Base-by-base conservation (phyloP, 148 eudicot species). In the Fagopyrum tataricum region DNA sequence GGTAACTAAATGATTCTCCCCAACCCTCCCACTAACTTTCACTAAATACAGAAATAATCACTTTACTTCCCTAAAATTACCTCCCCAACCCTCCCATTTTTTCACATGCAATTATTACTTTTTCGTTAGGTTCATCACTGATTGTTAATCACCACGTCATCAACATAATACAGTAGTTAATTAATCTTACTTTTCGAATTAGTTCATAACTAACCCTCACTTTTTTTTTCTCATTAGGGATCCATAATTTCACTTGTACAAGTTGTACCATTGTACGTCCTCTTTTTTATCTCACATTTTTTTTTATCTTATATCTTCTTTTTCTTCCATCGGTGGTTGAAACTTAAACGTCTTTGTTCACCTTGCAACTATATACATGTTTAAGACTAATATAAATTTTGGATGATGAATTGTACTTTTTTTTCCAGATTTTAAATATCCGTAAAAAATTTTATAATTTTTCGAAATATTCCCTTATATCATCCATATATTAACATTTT, bases 1-100 rank as follows among this genome's bases (percentile, higher is more conserved):
- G 69, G 69, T 64, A 61, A n/a, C 23, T 21, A 11, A 64, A 31
- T 64, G 44, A 64, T 64, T 39, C 44, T 39, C 43, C 68, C 68
- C 43, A 62, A 62, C 68, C 43, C 68, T 62, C 20, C 68, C 69
- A 64, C 69, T 64, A 64, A 4, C 69, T 64, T 14, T 64, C 43
- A 31, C 69, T 64, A 13, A 64, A 37, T 64, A 14, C 18, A 64
- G 69, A 64, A 64, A 64, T 64, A 64, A 13, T 64, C 69, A 64
- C 69, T 37, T 64, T 64, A 64, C 44, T 31, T 39, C 43, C 43
- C 20, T 1, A 1, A 64, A 64, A 64, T 64, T 64, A 64, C 37
- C 18, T 10, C 69, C 69, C 69, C 69, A 64, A 64, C 43, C 69
- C 43, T 6, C 44, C 69, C 17, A 64, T 13, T 11, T 31, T 2